A percentile compares a stretch with the other conserved stretches of the same genome.
Conservation (phyloP, 345 rosid genomes). For the Syzygium oleosum region DNA sequence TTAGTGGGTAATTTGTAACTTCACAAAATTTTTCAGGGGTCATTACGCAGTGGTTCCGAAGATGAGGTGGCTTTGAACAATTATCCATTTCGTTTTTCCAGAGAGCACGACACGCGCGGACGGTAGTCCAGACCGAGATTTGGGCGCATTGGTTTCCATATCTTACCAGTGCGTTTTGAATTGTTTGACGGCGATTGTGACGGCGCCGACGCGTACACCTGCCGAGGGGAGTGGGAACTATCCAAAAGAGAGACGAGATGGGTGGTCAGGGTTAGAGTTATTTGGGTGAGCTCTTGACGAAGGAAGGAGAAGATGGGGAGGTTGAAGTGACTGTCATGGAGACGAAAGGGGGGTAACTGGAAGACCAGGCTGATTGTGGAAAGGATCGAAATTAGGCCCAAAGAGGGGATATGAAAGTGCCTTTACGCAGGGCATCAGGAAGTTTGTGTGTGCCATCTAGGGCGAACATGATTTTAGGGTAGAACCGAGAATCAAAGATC, state of each 20-base stretch:
- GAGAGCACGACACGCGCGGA: background rate
- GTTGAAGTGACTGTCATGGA: conserved; percentile 11
- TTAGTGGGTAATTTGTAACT: background rate
- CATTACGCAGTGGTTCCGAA: background rate
- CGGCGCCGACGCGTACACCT: background rate
- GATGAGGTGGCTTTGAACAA: background rate
- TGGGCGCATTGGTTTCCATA: background rate
- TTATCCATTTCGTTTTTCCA: background rate
- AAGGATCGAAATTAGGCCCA: background rate
- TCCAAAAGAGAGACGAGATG: background rate
- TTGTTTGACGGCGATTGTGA: background rate
- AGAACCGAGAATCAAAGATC: too few species aligned
- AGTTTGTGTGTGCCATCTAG: background rate
- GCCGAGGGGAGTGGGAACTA: background rate
- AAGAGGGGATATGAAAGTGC: background rate
- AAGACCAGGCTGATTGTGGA: conserved; percentile 12
- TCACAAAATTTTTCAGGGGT: rapidly evolving
- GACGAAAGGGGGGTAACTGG: background rate
- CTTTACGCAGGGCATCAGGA: background rate
- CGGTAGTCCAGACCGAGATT: background rate
- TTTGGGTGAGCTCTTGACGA: conserved; percentile 12
- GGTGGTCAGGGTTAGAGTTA: conserved; percentile 20
- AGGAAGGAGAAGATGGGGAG: conserved; percentile 9
- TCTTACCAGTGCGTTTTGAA: background rate
- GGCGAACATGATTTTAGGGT: too few species aligned